Conservation (phyloP, 495 filamentous ascomycete genomes). For the Podospora anserina region DNA sequence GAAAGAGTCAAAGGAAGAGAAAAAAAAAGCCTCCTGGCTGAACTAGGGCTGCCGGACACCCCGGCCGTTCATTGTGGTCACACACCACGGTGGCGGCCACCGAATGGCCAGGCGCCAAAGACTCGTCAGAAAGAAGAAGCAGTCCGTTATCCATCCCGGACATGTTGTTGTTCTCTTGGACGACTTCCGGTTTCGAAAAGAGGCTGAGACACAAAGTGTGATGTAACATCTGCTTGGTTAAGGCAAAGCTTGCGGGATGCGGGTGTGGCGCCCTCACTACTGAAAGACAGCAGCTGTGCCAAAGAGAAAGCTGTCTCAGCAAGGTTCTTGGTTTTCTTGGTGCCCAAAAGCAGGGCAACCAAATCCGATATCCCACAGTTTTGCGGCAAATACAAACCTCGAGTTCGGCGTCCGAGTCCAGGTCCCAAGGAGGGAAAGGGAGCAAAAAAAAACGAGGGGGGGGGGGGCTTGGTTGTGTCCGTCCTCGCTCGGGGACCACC, state of each 20-base stretch:
- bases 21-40: background rate
- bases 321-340: background rate
- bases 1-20: background rate
- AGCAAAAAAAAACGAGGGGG: background rate
- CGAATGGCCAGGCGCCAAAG: background rate
- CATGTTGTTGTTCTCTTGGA: background rate
- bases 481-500: background rate
- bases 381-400: background rate
- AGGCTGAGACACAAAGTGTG: conserved; percentile 8
- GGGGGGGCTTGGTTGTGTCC: background rate
- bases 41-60: background rate
- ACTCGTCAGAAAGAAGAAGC: too few species aligned
- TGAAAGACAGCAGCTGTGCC: background rate
- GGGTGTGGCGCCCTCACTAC: conserved; percentile 4
- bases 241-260: conserved; percentile 5
- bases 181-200: background rate
- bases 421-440: background rate
- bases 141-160: too few species aligned
- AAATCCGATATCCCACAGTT: background rate
- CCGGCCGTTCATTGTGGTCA: too few species aligned
- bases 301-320: background rate
- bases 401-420: background rate
- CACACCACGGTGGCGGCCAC: background rate
- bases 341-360: background rate
- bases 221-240: conserved; percentile 7